Percentiles rank a stretch among this genome's conserved stretches.
Evolutionary conservation across 768 basidiomycete genomes (phyloP).

Genomic region (Lactifluus pinguis): DNA sequence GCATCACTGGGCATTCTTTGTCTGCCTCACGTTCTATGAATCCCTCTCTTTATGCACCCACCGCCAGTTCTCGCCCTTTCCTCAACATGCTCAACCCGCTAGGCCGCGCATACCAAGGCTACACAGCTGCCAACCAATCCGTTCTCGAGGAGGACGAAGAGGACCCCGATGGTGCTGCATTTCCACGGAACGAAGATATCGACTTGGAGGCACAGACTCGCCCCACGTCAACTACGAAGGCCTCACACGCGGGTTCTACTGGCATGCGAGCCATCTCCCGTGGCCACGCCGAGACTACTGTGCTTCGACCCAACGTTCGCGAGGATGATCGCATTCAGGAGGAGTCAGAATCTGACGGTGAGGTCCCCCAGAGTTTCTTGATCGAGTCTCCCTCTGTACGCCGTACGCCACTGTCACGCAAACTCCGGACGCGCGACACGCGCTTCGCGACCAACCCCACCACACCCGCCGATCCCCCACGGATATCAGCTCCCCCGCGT

Average conservation of each 20-base stretch:
- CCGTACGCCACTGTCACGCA: slow-evolving; percentile 23
- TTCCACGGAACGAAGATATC: slow-evolving; percentile 31
- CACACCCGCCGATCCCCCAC: slow-evolving; percentile 26
- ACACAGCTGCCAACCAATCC: slow-evolving; percentile 63
- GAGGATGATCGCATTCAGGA: slow-evolving; percentile 52
- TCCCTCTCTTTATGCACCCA: slow-evolving; percentile 30
- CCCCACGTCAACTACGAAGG: slow-evolving; percentile 29
- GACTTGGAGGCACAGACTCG: slow-evolving; percentile 49
- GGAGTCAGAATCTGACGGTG: slow-evolving; percentile 66
- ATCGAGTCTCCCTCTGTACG: slow-evolving; percentile 50
- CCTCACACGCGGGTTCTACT: slow-evolving; percentile 31
- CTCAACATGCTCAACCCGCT: slow-evolving; percentile 79
- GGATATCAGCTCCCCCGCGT: slow-evolving; percentile 51
- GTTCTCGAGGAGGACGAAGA: slow-evolving; percentile 67
- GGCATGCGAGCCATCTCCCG: slow-evolving; percentile 49
- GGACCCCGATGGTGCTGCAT: slow-evolving; percentile 33
- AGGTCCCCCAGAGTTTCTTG: slow-evolving; percentile 81
- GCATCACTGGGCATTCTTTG: slow-evolving; percentile 17
- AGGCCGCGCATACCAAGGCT: slow-evolving; percentile 64
- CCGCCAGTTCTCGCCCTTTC: slow-evolving; percentile 66
- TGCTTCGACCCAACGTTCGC: slow-evolving; percentile 64
- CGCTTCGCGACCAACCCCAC: slow-evolving; percentile 1
- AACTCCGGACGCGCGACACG: slow-evolving; percentile 31
- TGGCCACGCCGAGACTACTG: slow-evolving; percentile 49
- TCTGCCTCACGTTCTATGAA: slow-evolving; percentile 20